Conservation (phyloP, 768 basidiomycete species). For the Naganishia antarctica region DNA sequence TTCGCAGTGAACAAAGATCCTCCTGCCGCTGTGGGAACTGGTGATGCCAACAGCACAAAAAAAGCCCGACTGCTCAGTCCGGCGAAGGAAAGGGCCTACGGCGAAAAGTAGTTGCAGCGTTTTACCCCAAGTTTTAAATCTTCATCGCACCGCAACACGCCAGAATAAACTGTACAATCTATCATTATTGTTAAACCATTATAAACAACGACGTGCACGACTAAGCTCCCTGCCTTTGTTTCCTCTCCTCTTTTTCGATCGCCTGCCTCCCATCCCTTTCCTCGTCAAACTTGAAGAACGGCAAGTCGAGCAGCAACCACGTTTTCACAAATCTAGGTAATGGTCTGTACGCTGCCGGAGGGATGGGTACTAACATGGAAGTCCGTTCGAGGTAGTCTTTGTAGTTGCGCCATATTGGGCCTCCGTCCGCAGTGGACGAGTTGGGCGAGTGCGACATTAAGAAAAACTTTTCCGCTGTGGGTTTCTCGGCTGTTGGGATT, state of each 20-base stretch:
- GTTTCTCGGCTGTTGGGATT: conserved; percentile 66
- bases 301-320: conserved; percentile 60
- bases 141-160: no score
- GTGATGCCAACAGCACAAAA: no score
- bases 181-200: no score
- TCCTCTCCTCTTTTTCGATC: conserved; percentile 48
- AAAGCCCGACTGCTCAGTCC: no score
- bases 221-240: conserved; percentile 22
- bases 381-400: conserved; percentile 58
- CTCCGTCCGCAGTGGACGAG: conserved; percentile 17
- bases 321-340: conserved; percentile 58
- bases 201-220: no score
- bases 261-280: conserved; percentile 54
- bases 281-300: conserved; percentile 61
- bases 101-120: no score
- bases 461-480: conserved; percentile 60
- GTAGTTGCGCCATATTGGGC: conserved; percentile 50
- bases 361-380: conserved; percentile 62
- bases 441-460: conserved; percentile 52
- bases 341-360: conserved; percentile 56
- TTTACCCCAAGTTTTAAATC: no score
- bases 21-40: no score
- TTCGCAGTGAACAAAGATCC: no score
- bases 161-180: no score
- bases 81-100: no score